Conservation (phyloP, 75 land plant species). For the Sequoiadendron giganteum region DNA sequence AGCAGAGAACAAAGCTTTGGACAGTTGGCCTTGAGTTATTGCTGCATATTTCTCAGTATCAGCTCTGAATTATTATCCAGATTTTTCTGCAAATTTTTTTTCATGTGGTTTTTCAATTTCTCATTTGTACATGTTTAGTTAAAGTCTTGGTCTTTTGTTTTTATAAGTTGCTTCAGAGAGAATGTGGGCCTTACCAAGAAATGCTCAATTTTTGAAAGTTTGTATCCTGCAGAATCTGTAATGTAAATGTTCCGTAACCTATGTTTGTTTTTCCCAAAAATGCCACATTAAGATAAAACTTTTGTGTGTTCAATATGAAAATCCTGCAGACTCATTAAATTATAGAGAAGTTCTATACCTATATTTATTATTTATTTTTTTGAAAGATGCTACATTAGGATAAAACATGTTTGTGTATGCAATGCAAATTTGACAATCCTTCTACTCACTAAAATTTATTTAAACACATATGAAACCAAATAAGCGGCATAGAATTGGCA, state of each 20-base stretch:
- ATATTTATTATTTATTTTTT: no score
- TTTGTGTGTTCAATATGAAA: not conserved
- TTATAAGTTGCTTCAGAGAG: not conserved
- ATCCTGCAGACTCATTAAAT: no score
- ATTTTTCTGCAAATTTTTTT: not conserved
- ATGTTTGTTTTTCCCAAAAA: not conserved
- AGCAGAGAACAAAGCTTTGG: not conserved
- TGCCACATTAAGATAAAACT: not conserved
- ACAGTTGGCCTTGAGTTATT: not conserved
- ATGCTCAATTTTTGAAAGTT: not conserved
- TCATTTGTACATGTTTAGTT: not conserved
- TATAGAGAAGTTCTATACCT: not conserved
- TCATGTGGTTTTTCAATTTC: not conserved
- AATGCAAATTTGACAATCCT: not conserved
- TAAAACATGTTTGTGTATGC: not conserved
- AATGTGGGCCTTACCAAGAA: not conserved
- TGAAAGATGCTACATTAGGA: not conserved
- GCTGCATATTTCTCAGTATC: not conserved
- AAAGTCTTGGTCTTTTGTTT: not conserved
- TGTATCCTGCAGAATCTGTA: no score
- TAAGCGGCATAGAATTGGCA: not conserved
- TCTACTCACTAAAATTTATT: not conserved
- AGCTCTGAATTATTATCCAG: not conserved
- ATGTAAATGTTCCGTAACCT: not conserved
- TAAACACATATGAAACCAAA: not conserved